Percentiles rank a stretch among this genome's conserved stretches.
phyloP scores from a whole-genome alignment of 176 grass and related monocot species.

The Musa beccarii region DNA sequence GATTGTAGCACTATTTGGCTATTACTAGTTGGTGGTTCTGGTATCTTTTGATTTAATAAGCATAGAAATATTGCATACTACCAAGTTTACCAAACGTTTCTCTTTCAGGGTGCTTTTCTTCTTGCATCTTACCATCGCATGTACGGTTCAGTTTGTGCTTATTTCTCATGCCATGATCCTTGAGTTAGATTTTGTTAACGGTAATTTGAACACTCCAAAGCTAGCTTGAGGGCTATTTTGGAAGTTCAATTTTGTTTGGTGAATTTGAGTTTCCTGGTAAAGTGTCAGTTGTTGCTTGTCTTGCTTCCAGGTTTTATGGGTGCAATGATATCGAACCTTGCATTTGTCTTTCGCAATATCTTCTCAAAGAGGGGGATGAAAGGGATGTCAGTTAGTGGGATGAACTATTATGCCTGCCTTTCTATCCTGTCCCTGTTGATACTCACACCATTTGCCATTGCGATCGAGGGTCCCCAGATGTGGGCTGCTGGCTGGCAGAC shows the following conservation, averaged over 20 bases:
- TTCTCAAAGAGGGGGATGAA: conserved; percentile 97
- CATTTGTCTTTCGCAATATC: conserved; percentile 90
- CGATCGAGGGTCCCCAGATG: conserved; percentile 74
- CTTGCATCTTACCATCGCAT: no score
- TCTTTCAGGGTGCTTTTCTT: no score
- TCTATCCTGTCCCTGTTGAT: conserved; percentile 81
- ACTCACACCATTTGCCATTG: conserved; percentile 82
- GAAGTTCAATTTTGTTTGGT: background rate
- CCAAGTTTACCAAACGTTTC: no score
- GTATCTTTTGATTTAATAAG: no score
- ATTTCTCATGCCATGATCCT: no score
- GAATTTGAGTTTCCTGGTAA: background rate
- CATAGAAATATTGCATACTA: no score
- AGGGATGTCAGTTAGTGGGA: conserved; percentile 75
- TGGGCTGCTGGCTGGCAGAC: conserved; percentile 87
- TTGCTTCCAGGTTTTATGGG: conserved; percentile 77
- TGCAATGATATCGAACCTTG: conserved; percentile 98
- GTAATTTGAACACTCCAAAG: no score
- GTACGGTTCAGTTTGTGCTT: no score
- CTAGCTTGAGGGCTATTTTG: no score
- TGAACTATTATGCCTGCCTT: conserved; percentile 94
- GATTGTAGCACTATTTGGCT: no score
- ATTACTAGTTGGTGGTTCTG: no score
- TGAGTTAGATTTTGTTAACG: no score
- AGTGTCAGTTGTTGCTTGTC: conserved; percentile 16